Conservation (phyloP, 2,329 filamentous ascomycete species). For the Cytospora leucostoma region DNA sequence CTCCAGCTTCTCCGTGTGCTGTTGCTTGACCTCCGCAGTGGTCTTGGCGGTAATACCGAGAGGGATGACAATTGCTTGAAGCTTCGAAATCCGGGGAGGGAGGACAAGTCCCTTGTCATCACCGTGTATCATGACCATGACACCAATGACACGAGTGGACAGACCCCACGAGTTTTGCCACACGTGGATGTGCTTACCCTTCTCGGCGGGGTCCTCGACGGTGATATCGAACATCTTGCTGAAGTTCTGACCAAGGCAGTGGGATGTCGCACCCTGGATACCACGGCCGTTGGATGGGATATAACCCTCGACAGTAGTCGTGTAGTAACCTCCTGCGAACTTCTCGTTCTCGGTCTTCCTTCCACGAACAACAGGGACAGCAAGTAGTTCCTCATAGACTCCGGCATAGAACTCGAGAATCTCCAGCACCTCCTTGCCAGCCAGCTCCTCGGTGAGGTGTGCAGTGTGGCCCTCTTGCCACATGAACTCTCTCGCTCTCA, state of each 20-base stretch:
- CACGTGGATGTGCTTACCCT: conserved; percentile 78
- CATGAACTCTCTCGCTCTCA: conserved; percentile 90
- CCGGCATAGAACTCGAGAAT: conserved; percentile 92
- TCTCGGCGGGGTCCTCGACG: conserved; percentile 85
- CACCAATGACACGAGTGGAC: conserved; percentile 93
- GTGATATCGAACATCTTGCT: conserved; percentile 99
- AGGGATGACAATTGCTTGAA: conserved; percentile 84
- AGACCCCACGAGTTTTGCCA: conserved; percentile 99
- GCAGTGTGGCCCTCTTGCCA: conserved; percentile 97
- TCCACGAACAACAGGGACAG: conserved; percentile 91
- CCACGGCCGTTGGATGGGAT: conserved; percentile 94
- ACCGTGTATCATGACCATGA: conserved; percentile 98
- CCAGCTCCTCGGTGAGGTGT: conserved; percentile 79
- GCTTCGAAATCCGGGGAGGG: conserved; percentile 84
- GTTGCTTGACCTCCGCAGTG: conserved; percentile 73
- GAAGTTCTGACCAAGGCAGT: conserved; percentile 96
- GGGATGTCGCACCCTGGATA: conserved; percentile 94
- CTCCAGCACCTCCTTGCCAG: conserved; percentile 82
- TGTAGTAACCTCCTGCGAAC: conserved; percentile 95
- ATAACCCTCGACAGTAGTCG: conserved; percentile 94
- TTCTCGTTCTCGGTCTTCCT: conserved; percentile 97
- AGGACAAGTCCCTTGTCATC: conserved; percentile 95
- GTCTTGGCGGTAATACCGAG: conserved; percentile 92
- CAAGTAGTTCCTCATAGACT: conserved; percentile 90
- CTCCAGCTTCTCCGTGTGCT: conserved; percentile 75